Conservation (phyloP, 1,139 yeast genomes). For the Pneumocystis oryctolagi region DNA sequence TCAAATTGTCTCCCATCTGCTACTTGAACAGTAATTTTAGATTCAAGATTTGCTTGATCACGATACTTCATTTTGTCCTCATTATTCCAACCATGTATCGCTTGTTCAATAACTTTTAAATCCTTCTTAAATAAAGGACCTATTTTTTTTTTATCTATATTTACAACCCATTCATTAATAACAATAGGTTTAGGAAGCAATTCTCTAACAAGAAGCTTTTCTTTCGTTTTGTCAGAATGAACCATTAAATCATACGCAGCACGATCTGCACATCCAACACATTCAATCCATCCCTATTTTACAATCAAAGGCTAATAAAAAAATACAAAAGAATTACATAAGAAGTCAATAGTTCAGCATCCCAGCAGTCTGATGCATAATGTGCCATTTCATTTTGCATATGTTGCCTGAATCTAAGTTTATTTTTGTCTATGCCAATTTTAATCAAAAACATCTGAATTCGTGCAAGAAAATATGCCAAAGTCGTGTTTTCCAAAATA, state of each 20-base stretch:
- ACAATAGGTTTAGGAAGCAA: constrained; percentile 68
- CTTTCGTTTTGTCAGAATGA: constrained; percentile 88
- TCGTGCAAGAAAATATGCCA: constrained; percentile 92
- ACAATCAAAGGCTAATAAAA: not conserved
- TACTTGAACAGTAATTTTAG: constrained; percentile 50
- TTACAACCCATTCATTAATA: constrained; percentile 71
- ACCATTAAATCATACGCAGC: constrained; percentile 95
- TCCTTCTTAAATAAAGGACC: constrained; percentile 97
- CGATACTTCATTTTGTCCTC: constrained; percentile 70
- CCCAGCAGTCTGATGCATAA: constrained; percentile 99
- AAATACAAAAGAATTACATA: constrained; percentile 26
- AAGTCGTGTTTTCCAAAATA: constrained; percentile 89
- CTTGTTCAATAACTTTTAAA: constrained; percentile 79
- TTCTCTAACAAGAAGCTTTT: constrained; percentile 86
- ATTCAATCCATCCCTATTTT: constrained; percentile 88
- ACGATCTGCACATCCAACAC: constrained; percentile 99
- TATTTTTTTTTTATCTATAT: constrained; percentile 81
- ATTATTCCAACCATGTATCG: constrained; percentile 63
- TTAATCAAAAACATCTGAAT: constrained; percentile 69
- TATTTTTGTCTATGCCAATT: constrained; percentile 75
- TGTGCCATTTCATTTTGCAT: constrained; percentile 99
- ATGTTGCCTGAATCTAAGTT: constrained; percentile 95
- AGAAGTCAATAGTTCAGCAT: constrained; percentile 88
- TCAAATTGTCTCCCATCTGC: constrained; percentile 36
- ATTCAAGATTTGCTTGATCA: constrained; percentile 46